phyloP scores from a whole-genome alignment of 2,329 filamentous ascomycete genomes.

The Neophaeococcomyces aloes region DNA sequence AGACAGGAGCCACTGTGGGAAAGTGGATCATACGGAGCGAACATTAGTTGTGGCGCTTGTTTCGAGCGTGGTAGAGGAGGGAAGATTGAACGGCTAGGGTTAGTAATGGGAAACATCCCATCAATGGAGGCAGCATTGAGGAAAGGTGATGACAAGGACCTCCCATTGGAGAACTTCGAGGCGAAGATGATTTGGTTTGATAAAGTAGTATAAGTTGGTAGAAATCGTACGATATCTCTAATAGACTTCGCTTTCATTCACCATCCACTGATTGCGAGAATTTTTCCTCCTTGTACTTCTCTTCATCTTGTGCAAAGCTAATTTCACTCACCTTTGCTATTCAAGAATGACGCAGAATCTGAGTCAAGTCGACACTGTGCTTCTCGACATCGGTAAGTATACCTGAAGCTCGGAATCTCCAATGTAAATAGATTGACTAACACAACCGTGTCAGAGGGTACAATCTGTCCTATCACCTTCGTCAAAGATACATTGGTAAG shows the following conservation, averaged over 20 bases:
- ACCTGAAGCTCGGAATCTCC: not conserved
- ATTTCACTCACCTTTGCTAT: too few relatives aligned
- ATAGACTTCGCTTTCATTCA: too few relatives aligned
- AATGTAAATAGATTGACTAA: too few relatives aligned
- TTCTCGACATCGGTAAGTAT: constrained; percentile 10
- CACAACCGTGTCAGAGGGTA: constrained; percentile 12
- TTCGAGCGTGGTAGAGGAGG: not conserved
- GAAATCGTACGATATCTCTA: too few relatives aligned
- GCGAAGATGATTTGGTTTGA: constrained; percentile 1
- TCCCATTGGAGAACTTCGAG: not conserved
- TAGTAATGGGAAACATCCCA: not conserved
- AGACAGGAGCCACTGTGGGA: not conserved
- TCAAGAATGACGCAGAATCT: not conserved
- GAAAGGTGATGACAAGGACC: not conserved
- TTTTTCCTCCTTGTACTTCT: too few relatives aligned
- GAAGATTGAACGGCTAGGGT: not conserved
- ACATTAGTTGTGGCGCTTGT: not conserved
- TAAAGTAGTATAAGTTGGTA: not conserved
- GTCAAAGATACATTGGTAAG: constrained; percentile 18
- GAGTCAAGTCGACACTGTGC: not conserved
- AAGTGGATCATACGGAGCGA: not conserved
- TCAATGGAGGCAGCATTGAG: not conserved
- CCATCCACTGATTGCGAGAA: too few relatives aligned
- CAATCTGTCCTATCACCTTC: constrained; percentile 18
- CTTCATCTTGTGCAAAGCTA: too few relatives aligned